These are phyloP conservation scores for Perkinsus olseni DNA, from an alignment of 169 alveolate genomes.

Conservation along the genomic window DNA sequence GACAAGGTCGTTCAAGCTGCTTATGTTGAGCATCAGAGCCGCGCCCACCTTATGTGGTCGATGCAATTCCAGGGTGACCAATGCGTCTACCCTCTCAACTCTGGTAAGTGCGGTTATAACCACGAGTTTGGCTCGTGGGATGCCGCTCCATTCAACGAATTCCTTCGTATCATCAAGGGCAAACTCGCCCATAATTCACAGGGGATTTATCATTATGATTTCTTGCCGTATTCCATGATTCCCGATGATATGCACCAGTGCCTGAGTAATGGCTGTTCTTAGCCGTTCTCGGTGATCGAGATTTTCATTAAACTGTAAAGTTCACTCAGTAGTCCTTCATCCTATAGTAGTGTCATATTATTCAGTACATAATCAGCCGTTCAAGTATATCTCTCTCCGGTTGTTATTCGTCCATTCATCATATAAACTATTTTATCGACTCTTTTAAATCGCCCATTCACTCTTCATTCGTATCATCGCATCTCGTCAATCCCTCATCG, in stretches of 20 bases:
- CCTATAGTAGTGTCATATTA: not conserved
- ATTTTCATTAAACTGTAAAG: not conserved
- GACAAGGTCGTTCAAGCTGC: not conserved
- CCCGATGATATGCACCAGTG: not conserved
- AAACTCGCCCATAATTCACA: not conserved
- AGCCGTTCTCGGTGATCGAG: not conserved
- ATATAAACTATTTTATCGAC: not conserved
- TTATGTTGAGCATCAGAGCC: not conserved
- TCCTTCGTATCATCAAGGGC: not conserved
- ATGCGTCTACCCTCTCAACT: not conserved
- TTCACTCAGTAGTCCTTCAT: not conserved
- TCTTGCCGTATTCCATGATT: not conserved
- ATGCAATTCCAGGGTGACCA: not conserved
- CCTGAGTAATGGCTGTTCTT: not conserved
- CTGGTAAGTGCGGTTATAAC: not conserved
- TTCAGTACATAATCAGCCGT: not conserved
- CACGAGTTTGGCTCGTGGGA: not conserved
- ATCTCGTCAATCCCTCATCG: not conserved
- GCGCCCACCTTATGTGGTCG: not conserved
- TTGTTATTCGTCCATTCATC: not conserved
- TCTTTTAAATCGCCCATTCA: not conserved
- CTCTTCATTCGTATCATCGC: not conserved
- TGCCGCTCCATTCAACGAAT: not conserved
- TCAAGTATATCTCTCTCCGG: not conserved
- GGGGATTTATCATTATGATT: not conserved